Conservation (phyloP, 176 grass and related monocot species). For the Oryza punctata region DNA sequence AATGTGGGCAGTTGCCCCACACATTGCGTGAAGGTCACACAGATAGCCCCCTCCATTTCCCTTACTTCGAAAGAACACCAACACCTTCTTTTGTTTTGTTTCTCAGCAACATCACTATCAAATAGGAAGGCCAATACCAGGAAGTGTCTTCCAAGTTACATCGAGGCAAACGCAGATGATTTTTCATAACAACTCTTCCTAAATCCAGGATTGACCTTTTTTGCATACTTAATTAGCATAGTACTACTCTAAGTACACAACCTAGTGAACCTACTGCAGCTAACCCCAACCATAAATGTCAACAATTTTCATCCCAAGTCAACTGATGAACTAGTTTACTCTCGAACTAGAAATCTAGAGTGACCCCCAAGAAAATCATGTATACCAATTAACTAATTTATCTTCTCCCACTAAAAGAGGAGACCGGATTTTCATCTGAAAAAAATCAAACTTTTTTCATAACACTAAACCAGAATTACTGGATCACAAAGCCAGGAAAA, state of each 20-base stretch:
- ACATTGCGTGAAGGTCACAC: slow-evolving; percentile 19
- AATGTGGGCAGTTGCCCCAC: slow-evolving; percentile 22
- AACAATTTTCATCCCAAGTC: slow-evolving; percentile 28
- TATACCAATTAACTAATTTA: neutral
- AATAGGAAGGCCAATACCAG: slow-evolving; percentile 7
- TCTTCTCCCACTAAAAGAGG: neutral
- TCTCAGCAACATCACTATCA: slow-evolving; percentile 26
- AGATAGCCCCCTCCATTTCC: neutral
- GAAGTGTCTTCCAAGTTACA: slow-evolving; percentile 30
- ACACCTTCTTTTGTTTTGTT: slow-evolving; percentile 1
- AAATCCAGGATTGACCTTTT: neutral
- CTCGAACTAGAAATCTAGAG: neutral
- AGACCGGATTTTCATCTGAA: neutral
- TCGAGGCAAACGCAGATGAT: slow-evolving; percentile 6
- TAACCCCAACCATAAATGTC: slow-evolving; percentile 28
- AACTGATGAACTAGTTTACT: neutral
- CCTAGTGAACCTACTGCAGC: slow-evolving; percentile 31
- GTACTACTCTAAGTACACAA: neutral
- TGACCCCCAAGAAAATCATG: neutral
- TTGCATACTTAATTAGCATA: slow-evolving; percentile 9
- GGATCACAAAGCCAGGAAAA: neutral
- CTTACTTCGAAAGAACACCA: slow-evolving; percentile 12
- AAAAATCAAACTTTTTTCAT: neutral
- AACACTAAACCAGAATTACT: neutral
- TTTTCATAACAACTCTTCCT: neutral